Evolutionary conservation across 2,329 filamentous ascomycete genomes (phyloP), one percentile per base, ranked within the genome.

Genomic region (Corinectria fuckeliana): DNA sequence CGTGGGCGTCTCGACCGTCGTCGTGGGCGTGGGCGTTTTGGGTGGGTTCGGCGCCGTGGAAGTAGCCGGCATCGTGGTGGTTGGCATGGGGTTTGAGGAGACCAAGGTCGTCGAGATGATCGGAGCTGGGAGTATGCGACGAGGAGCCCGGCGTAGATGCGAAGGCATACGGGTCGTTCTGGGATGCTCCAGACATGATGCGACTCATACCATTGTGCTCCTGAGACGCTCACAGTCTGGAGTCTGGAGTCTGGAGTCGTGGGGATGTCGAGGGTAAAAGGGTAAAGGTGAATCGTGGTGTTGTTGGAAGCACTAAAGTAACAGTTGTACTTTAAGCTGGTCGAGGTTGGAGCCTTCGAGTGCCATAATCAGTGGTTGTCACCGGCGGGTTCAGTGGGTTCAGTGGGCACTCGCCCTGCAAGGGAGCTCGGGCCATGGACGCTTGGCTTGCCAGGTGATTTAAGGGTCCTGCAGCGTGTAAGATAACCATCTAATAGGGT

Each of bases 61-160:
- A 69, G 56, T 61, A 52, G 60, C 72, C 61, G 61, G 82, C 77
- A 65, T 82, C 70, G 55, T 61, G 52, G 61, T 72, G 62, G 61
- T 82, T 77, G 66, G 82, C 53, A 21, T 61, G 42, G 52, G 72
- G 69, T 62, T 73, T 74, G 36, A 81, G 72, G 44, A 78, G 72
- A 69, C 81, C 78, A 64, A 81, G 72, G 56, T 87, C 79, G 72
- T 85, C 82, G 65, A 75, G 75, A 65, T 77, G 73, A 64, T 79
- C 78, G 55, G 72, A 62, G 49, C 70, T 62, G 61, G 70, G 65
- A 13, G 58, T 60, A 62, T 74, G 72, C 49, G 72, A 71, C 41
- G 71, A 68, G 8, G 64, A 67, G 9, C 54, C 45, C 34, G 62
- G 74, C 14, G 71, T 75, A 14, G 77, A 77, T 58, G 76, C 72